Conservation (phyloP, 352 stramenopile genomes). For the Globisporangium paddicum region DNA sequence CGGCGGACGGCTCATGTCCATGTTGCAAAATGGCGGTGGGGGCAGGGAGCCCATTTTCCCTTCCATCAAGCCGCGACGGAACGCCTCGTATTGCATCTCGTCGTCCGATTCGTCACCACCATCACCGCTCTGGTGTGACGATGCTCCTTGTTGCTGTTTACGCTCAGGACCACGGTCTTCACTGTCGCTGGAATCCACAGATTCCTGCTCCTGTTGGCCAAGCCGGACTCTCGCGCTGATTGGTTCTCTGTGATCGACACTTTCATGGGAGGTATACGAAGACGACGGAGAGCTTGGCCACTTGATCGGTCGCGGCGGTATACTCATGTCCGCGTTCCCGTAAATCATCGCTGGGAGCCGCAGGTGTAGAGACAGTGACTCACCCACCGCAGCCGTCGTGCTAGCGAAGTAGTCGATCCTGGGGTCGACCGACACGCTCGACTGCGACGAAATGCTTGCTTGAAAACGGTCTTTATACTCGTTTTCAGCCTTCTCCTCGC, state of each 20-base stretch:
- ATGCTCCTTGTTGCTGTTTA: not conserved
- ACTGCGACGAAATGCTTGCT: slow-evolving; percentile 28
- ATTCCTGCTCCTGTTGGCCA: not conserved
- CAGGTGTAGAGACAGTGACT: slow-evolving; percentile 41
- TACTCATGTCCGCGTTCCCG: slow-evolving; percentile 30
- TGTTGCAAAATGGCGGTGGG: slow-evolving; percentile 26
- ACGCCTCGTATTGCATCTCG: slow-evolving; percentile 11
- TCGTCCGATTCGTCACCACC: slow-evolving; percentile 4
- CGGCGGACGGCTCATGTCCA: slow-evolving; percentile 41
- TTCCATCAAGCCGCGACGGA: slow-evolving; percentile 10
- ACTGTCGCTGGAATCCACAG: not conserved
- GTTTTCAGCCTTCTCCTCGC: slow-evolving; percentile 1
- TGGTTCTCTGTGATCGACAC: slow-evolving; percentile 7
- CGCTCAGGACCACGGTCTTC: not conserved
- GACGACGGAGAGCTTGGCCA: slow-evolving; percentile 23
- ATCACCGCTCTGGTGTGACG: not conserved
- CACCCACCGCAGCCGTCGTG: slow-evolving; percentile 35
- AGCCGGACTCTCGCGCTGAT: not conserved
- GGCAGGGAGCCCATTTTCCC: slow-evolving; percentile 22
- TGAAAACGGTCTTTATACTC: not conserved
- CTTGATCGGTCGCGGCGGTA: slow-evolving; percentile 28
- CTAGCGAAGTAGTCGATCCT: slow-evolving; percentile 44
- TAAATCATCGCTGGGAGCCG: slow-evolving; percentile 30
- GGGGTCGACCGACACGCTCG: slow-evolving; percentile 36
- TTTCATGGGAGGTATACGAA: no score